Percentiles rank a stretch among this genome's conserved stretches.
Conservation (phyloP, 805 yeast genomes). For the Myxozyma kluyveri region DNA sequence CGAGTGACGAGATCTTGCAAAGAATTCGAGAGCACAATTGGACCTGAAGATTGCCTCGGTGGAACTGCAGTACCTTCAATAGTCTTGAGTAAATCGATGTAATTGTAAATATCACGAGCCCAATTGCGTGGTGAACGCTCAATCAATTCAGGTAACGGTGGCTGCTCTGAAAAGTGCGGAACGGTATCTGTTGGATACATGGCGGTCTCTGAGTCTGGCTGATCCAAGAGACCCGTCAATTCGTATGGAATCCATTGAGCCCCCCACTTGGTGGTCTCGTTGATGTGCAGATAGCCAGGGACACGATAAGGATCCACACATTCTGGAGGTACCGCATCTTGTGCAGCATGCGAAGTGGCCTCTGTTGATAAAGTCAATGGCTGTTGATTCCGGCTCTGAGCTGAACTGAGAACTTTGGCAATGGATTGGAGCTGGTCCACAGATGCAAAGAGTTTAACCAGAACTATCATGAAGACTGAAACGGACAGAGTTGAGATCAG, state of each 20-base stretch:
- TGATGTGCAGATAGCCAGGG: conserved; percentile 17
- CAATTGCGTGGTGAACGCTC: conserved; percentile 14
- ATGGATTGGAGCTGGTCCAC: no score
- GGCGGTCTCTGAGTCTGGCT: conserved; percentile 19
- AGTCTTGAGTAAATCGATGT: background rate
- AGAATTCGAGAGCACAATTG: no score
- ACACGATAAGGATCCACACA: conserved; percentile 21
- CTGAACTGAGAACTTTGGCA: no score
- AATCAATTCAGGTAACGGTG: conserved; percentile 10
- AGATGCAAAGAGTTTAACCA: no score
- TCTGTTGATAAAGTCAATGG: no score
- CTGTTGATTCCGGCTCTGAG: no score
- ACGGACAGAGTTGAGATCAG: no score
- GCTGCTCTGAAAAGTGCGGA: conserved; percentile 10
- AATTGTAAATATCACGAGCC: conserved; percentile 6
- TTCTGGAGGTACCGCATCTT: conserved; percentile 1
- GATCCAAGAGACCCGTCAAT: conserved; percentile 1
- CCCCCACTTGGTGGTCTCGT: background rate
- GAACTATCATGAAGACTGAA: no score
- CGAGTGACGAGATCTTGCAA: no score
- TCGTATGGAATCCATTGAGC: conserved; percentile 15
- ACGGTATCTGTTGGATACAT: conserved; percentile 11
- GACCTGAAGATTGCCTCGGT: no score
- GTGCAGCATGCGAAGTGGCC: background rate
- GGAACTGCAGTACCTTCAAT: background rate